Percentiles rank a stretch among this genome's conserved stretches.
Conservation (phyloP, 345 rosid species). For the Linum usitatissimum region DNA sequence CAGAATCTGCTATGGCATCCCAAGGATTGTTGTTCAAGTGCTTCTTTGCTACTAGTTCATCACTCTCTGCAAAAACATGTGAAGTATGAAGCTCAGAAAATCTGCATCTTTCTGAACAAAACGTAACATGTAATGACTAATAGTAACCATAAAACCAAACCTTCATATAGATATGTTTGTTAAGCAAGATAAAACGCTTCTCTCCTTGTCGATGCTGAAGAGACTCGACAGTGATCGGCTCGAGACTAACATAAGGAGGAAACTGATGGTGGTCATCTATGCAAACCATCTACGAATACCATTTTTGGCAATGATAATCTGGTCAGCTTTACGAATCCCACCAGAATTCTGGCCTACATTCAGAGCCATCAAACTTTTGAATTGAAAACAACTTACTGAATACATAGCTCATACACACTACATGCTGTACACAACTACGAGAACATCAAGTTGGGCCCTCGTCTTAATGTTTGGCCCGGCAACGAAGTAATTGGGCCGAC, state of each 20-base stretch:
- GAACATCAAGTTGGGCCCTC: no score
- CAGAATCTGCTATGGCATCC: conserved; percentile 16
- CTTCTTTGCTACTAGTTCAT: background rate
- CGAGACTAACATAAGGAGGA: conserved; percentile 16
- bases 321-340: background rate
- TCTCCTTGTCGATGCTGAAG: conserved; percentile 11
- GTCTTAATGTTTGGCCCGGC: no score
- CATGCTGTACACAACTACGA: no score
- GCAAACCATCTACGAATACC: conserved; percentile 19
- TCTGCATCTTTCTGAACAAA: background rate
- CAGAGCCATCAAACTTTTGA: no score
- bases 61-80: background rate
- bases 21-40: conserved; percentile 6
- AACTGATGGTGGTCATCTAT: conserved; percentile 8
- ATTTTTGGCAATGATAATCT: conserved; percentile 11
- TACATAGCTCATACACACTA: no score
- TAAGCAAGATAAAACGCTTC: conserved; percentile 16
- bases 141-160: conserved; percentile 1
- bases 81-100: background rate
- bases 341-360: no score
- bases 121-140: background rate
- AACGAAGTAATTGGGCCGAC: no score
- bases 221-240: conserved; percentile 9
- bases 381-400: no score
- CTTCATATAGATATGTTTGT: conserved; percentile 8